phyloP scores from a whole-genome alignment of 2,329 filamentous ascomycete genomes.

The Cordyceps militaris region DNA sequence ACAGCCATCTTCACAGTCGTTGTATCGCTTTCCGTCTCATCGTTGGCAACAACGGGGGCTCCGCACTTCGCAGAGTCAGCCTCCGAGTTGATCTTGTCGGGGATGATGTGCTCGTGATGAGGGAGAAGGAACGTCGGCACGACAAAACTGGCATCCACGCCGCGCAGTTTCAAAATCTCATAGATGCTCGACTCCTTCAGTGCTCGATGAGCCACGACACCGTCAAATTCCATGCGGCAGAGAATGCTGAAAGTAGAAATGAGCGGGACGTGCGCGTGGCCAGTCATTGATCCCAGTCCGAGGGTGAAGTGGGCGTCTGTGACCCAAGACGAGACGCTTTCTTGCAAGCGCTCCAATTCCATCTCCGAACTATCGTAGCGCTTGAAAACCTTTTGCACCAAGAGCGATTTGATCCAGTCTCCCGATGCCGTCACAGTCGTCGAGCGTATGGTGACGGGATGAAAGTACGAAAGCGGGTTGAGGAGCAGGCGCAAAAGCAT shows the following conservation, averaged over 20 bases:
- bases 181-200: neutral
- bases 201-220: neutral
- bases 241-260: neutral
- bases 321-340: conserved; percentile 1
- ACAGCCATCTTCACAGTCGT: neutral
- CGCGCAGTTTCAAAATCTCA: neutral
- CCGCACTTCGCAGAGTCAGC: neutral
- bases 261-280: neutral
- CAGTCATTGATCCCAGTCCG: neutral
- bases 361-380: neutral
- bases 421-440: neutral
- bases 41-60: neutral
- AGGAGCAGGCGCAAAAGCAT: neutral
- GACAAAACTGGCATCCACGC: neutral
- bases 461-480: neutral
- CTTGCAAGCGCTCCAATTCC: neutral
- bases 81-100: neutral
- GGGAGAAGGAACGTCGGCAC: neutral
- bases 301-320: neutral
- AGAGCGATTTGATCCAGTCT: neutral
- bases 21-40: neutral
- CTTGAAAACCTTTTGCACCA: neutral
- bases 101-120: neutral
- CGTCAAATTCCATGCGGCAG: conserved; percentile 3
- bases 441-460: neutral